Base-by-base conservation (phyloP, 2,329 filamentous ascomycete genomes). In the Pestalotiopsis sp. region DNA sequence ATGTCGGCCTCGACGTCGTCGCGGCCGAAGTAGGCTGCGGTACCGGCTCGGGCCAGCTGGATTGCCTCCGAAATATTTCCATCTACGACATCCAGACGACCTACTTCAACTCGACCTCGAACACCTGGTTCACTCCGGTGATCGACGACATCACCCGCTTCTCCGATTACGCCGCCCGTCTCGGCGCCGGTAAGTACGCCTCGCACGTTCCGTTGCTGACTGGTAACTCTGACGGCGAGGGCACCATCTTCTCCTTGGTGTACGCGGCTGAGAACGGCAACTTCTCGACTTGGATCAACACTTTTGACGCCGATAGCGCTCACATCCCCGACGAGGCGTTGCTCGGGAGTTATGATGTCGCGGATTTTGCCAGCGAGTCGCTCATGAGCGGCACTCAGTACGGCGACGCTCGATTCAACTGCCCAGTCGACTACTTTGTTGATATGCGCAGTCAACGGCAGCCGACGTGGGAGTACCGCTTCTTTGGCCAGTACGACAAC, bases 361-460 rank as follows among this genome's bases (percentile, higher is more conserved):
- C 78, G 1, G 79, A 83, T 68, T 84, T 71, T 20, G 72, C 74
- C 20, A 78, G 74, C 59, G 80, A 80, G 20, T 79, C 82, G 3
- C 77, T 79, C 12, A 79, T 81, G 70, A 83, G 81, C 69, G 83
- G 83, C 17, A 74, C 75, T 0, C 82, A 84, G 73, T 81, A 81
- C 45, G 83, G 82, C 36, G 83, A 85, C 20, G 83, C 81, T 4
- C 82, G 82, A 12, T 85, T 85, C 76, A 80, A 83, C 72, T 85
- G 83, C 70, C 73, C 80, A 1, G 76, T 80, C 2, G 80, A 81
- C 71, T 81, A 79, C 49, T 73, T 84, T 12, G 69, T 80, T 36
- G 80, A 84, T 68, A 56, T 84, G 25, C 81, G 82, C 59, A 80
- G 78, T 67, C 49, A 70, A 11, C 17, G 67, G 5, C 82, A 84